These are phyloP conservation scores for Camelina neglecta DNA, from an alignment of 345 rosid species.

Conservation along the genomic window DNA sequence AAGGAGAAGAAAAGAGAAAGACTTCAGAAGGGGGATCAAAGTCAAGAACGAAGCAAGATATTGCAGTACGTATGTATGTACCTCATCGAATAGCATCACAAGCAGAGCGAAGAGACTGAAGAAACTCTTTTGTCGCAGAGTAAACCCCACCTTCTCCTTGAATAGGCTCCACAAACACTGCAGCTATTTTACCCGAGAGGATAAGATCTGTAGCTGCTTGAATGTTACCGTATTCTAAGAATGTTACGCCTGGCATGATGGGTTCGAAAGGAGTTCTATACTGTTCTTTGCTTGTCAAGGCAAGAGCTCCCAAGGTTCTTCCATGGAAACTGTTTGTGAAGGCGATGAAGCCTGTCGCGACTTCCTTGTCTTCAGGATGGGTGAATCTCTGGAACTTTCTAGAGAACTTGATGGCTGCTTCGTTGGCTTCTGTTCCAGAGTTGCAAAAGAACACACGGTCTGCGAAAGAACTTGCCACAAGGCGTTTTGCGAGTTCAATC, in stretches of 20 bases:
- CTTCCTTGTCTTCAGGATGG: conserved; percentile 57
- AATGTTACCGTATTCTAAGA: conserved; percentile 78
- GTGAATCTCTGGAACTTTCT: conserved; percentile 78
- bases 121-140: conserved; percentile 77
- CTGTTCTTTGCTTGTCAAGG: conserved; percentile 92
- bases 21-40: no score
- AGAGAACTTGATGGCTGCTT: conserved; percentile 94
- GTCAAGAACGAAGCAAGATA: no score
- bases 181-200: conserved; percentile 66
- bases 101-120: conserved; percentile 67
- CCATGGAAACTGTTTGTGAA: conserved; percentile 72
- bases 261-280: conserved; percentile 92
- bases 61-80: conserved; percentile 20
- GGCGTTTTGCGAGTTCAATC: conserved; percentile 81
- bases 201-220: conserved; percentile 64
- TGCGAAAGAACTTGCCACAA: conserved; percentile 47
- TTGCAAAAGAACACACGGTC: conserved; percentile 80
- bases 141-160: conserved; percentile 98
- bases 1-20: background rate
- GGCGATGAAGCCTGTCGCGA: conserved; percentile 70
- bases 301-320: conserved; percentile 68
- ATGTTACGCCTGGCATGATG: conserved; percentile 97
- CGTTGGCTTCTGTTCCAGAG: conserved; percentile 96
- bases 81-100: conserved; percentile 94
- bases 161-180: conserved; percentile 91